Conservation (phyloP, 2,329 filamentous ascomycete species). For the Aspergillus ochraceus region DNA sequence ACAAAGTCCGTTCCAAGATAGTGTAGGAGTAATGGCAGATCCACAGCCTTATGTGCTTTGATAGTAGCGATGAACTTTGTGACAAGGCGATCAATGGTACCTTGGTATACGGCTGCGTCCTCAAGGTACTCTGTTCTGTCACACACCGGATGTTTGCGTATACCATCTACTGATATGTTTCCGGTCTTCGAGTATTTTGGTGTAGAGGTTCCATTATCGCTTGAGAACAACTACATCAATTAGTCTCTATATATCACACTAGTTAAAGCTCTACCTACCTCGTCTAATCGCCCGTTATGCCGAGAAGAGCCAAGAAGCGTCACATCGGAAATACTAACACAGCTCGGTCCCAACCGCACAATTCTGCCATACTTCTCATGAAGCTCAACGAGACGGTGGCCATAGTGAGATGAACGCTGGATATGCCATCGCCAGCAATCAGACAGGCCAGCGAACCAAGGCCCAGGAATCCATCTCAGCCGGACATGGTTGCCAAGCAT, state of each 20-base stretch:
- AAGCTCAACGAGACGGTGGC: conserved; percentile 7
- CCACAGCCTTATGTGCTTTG: conserved; percentile 3
- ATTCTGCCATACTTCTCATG: conserved; percentile 17
- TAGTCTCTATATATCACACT: background rate
- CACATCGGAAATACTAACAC: conserved; percentile 17
- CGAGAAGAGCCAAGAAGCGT: conserved; percentile 1
- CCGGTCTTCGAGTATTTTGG: too few species aligned
- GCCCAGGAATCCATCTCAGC: conserved; percentile 17
- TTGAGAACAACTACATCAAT: background rate
- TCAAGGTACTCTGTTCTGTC: background rate
- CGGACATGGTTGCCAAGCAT: conserved; percentile 15
- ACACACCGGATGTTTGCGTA: too few species aligned
- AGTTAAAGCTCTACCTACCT: background rate
- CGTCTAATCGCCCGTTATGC: background rate
- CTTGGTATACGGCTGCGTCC: conserved; percentile 8
- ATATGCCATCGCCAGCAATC: conserved; percentile 13
- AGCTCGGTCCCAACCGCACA: conserved; percentile 17
- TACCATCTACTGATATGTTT: too few species aligned
- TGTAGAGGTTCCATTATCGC: too few species aligned
- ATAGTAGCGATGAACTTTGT: conserved; percentile 10
- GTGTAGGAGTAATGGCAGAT: conserved; percentile 5
- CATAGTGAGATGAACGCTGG: conserved; percentile 5
- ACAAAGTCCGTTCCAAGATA: conserved; percentile 12
- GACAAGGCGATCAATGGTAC: conserved; percentile 6
- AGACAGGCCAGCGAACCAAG: conserved; percentile 11